Conservation (phyloP, 352 stramenopile species). For the Phytopythium montanum region DNA sequence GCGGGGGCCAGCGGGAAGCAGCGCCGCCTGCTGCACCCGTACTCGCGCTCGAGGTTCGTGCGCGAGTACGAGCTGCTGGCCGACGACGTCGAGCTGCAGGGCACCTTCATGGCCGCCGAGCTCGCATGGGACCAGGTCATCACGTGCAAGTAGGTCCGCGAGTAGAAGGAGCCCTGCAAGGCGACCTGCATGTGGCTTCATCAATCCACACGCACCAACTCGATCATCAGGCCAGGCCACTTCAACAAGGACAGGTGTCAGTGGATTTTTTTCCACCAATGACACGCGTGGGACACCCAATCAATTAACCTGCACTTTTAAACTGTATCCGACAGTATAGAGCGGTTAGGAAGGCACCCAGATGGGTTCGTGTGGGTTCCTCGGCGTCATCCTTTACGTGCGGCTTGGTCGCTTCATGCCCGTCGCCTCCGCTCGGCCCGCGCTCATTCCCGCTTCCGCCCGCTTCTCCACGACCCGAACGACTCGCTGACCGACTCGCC, state of each 20-base stretch:
- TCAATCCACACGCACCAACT: no score
- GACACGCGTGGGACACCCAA: no score
- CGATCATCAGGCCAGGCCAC: no score
- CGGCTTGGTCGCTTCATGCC: not conserved
- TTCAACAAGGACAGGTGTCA: no score
- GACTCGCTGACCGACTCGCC: not conserved
- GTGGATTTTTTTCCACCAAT: no score
- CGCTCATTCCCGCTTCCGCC: not conserved
- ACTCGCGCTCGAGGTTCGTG: conserved; percentile 43
- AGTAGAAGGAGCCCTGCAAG: no score
- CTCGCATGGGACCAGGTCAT: conserved; percentile 45
- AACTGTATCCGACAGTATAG: not conserved
- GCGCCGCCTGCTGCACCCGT: conserved; percentile 44
- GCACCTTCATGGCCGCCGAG: conserved; percentile 44
- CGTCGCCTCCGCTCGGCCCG: not conserved
- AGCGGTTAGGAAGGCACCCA: not conserved
- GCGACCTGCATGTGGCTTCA: no score
- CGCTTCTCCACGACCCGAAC: not conserved
- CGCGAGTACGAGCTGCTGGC: conserved; percentile 42
- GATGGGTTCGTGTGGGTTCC: not conserved
- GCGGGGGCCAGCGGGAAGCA: conserved; percentile 13
- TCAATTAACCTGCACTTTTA: not conserved
- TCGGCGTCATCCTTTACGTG: not conserved
- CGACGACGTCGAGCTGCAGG: conserved; percentile 36
- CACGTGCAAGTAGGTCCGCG: conserved; percentile 47